Conservation (phyloP, 495 filamentous ascomycete genomes). For the Geoglossum glabrum region DNA sequence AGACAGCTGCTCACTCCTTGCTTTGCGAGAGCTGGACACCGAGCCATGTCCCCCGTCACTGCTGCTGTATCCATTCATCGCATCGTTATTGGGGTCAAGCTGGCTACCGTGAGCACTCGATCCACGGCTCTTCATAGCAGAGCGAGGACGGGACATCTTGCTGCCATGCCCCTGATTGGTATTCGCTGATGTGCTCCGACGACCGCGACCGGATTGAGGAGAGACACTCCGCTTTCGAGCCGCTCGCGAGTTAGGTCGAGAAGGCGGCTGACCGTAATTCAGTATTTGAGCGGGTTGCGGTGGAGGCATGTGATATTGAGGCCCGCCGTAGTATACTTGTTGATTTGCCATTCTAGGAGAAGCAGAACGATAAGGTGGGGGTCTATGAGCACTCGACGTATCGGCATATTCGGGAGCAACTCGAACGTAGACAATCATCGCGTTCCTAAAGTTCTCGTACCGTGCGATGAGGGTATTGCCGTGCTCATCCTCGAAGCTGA, state of each 20-base stretch:
- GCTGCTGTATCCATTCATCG: slow-evolving; percentile 51
- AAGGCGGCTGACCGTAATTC: slow-evolving; percentile 34
- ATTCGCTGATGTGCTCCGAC: slow-evolving; percentile 56
- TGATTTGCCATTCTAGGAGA: slow-evolving; percentile 13
- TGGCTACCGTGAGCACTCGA: slow-evolving; percentile 45
- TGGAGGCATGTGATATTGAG: slow-evolving; percentile 27
- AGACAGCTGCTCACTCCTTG: slow-evolving; percentile 60
- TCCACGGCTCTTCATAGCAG: slow-evolving; percentile 37
- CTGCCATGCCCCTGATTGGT: slow-evolving; percentile 13
- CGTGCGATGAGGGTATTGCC: slow-evolving; percentile 79
- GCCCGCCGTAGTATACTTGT: slow-evolving; percentile 11
- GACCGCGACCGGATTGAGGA: slow-evolving; percentile 47
- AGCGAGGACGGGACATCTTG: background rate
- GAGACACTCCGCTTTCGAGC: slow-evolving; percentile 68
- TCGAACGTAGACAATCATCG: slow-evolving; percentile 78
- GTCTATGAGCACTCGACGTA: background rate
- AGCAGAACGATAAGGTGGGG: slow-evolving; percentile 18
- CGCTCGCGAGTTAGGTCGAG: slow-evolving; percentile 42
- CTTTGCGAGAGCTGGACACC: slow-evolving; percentile 44
- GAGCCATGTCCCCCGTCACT: slow-evolving; percentile 59
- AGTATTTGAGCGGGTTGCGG: slow-evolving; percentile 28
- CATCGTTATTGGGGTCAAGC: slow-evolving; percentile 39
- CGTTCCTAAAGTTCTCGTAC: slow-evolving; percentile 81
- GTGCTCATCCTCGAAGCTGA: slow-evolving; percentile 78
- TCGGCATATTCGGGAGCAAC: slow-evolving; percentile 39